Base-by-base conservation (phyloP, 176 grass and related monocot genomes). In the Oryza australiensis region DNA sequence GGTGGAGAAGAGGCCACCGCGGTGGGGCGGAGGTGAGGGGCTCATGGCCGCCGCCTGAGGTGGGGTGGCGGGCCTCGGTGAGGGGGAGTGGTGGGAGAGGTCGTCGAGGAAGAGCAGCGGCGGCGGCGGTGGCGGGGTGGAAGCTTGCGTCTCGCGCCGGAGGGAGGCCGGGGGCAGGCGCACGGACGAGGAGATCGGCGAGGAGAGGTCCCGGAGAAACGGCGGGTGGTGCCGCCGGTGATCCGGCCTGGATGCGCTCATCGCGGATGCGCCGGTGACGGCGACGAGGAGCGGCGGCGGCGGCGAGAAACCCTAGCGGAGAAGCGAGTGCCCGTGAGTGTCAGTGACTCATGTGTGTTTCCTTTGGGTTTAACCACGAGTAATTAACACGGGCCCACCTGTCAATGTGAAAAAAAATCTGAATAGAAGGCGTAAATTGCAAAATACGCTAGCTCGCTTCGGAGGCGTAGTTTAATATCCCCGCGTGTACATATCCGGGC, bases 101-200 rank as follows among this genome's bases (percentile, higher is more conserved):
- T 83, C 85, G n/a, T 93, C 80, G 43, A 96, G 93, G 57, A 90
- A 86, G 62, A 87, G 90, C 38, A 95, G 86, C 48, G 93, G 93
- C 7, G 90, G 90, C 51, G 93, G 93, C 27, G 90, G 87, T 30
- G 93, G 87, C 14, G 87, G 86, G 8, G 92, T 37, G 57, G 86
- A 79, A 23, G 81, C 35, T 24, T 84, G 77, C 4, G 78, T 55
- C 68, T 91, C 89, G 38, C 90, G 81, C 30, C 87, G 87, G 73
- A 88, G 5, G 27, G 87, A 86, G 38, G 75, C 85, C 0, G 73
- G 86, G 30, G 80, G 80, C 18, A 80, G 68, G n/a, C 82, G 85
- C 26, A 86, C 7, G 41, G 84, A 68, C 26, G 90, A 85, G 26
- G 83, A 86, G 2, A 88, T 33, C 3, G 90, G 90, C 40, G 93